These are phyloP conservation scores for Tripidium arundinaceum DNA, from an alignment of 202 grass and related monocot genomes.

Conservation along the genomic window DNA sequence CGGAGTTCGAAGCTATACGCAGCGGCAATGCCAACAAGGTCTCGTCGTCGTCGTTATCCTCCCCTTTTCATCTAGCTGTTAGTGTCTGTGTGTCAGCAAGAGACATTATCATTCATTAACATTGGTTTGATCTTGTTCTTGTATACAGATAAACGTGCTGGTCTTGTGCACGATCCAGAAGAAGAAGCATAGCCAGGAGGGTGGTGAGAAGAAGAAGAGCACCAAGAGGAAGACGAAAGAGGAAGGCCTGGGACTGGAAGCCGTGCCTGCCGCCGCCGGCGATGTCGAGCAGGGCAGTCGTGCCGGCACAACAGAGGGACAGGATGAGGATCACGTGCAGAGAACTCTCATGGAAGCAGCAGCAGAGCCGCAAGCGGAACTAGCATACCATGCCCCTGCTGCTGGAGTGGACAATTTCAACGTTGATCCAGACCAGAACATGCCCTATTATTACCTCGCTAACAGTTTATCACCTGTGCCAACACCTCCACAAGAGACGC, in stretches of 20 bases:
- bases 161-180: constrained; percentile 18
- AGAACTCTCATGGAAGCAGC: neutral
- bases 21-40: neutral
- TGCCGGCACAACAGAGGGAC: too few relatives aligned
- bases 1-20: neutral
- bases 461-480: neutral
- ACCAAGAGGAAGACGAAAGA: neutral
- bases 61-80: neutral
- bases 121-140: neutral
- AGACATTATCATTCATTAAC: neutral
- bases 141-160: neutral
- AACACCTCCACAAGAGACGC: neutral
- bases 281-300: neutral
- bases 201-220: neutral
- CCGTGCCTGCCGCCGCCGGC: neutral
- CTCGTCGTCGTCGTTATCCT: neutral
- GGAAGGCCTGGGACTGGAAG: too few relatives aligned
- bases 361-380: neutral
- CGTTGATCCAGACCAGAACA: neutral
- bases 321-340: neutral
- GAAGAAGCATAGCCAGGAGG: neutral
- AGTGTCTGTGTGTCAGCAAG: neutral
- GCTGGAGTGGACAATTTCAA: neutral
- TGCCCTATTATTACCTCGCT: too few relatives aligned
- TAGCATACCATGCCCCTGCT: neutral